Evolutionary conservation across 306 rosid species (phyloP).

Genomic region (Castanopsis chinensis): DNA sequence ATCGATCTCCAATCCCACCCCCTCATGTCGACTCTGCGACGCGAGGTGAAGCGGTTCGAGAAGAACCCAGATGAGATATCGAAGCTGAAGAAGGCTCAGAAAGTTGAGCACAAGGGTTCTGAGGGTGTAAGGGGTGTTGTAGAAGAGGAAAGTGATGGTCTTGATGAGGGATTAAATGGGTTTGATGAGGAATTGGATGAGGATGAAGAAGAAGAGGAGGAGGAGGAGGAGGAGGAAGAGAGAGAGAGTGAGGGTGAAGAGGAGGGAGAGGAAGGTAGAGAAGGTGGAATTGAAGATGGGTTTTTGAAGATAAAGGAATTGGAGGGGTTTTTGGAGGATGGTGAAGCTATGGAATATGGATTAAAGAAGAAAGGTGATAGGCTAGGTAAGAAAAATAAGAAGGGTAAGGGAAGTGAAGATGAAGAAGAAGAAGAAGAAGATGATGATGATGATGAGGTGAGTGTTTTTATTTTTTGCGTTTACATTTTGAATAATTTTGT

Average conservation of each 20-base stretch:
- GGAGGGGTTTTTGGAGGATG: constrained; percentile 58
- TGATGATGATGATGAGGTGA: constrained; percentile 59
- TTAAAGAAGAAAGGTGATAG: background rate
- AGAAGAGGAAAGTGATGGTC: constrained; percentile 36
- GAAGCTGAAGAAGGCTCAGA: constrained; percentile 31
- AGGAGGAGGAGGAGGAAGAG: constrained; percentile 3
- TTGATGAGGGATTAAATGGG: constrained; percentile 53
- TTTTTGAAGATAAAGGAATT: constrained; percentile 73
- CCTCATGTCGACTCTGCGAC: constrained; percentile 54
- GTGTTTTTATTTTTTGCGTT: background rate
- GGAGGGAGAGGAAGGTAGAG: constrained; percentile 15
- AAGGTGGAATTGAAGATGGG: constrained; percentile 64
- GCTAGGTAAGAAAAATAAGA: background rate
- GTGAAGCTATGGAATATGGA: constrained; percentile 62
- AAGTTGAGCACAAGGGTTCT: constrained; percentile 27
- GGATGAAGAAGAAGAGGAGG: constrained; percentile 15
- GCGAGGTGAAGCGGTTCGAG: constrained; percentile 57
- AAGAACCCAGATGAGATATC: constrained; percentile 54
- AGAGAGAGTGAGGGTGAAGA: constrained; percentile 10
- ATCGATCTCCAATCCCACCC: constrained; percentile 86
- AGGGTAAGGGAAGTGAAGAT: constrained; percentile 16
- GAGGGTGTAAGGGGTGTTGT: background rate
- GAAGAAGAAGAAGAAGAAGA: constrained; percentile 38
- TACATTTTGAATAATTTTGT: background rate
- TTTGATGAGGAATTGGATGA: constrained; percentile 39